Conservation (phyloP, 352 stramenopile genomes). For the Phytophthora gonapodyides region DNA sequence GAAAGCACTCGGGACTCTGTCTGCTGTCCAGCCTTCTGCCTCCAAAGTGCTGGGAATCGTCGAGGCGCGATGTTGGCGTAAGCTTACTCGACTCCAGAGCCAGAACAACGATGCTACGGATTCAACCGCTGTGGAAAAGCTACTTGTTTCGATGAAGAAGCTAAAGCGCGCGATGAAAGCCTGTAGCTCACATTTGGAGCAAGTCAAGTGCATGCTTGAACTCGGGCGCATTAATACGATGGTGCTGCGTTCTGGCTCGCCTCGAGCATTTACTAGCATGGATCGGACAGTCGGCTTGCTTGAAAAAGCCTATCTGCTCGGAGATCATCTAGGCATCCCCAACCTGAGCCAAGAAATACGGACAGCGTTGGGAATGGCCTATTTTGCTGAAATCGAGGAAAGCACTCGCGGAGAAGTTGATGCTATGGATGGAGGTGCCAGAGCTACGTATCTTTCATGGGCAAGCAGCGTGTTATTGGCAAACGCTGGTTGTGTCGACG, state of each 20-base stretch:
- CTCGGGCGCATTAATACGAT: constrained; percentile 45
- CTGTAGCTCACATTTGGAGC: constrained; percentile 50
- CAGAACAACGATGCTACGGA: constrained; percentile 26
- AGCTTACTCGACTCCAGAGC: constrained; percentile 45
- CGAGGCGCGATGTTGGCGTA: constrained; percentile 55
- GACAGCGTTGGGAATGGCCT: constrained; percentile 50
- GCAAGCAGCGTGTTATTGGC: constrained; percentile 45
- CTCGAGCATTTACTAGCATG: constrained; percentile 43
- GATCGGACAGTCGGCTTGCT: constrained; percentile 39
- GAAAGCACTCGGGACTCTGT: constrained; percentile 27
- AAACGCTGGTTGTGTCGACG: constrained; percentile 34
- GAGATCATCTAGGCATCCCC: constrained; percentile 47
- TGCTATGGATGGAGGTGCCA: constrained; percentile 2
- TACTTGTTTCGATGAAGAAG: constrained; percentile 50
- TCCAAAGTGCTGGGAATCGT: constrained; percentile 20
- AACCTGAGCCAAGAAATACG: constrained; percentile 56
- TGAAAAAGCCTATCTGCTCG: constrained; percentile 49
- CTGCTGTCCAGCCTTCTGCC: constrained; percentile 1
- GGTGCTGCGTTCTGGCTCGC: constrained; percentile 45
- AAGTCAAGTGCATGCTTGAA: constrained; percentile 51
- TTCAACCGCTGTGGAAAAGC: constrained; percentile 32
- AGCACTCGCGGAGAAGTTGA: constrained; percentile 2
- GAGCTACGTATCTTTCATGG: constrained; percentile 38
- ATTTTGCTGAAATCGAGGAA: constrained; percentile 43
- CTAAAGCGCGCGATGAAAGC: constrained; percentile 47